phyloP scores from a whole-genome alignment of 2,329 filamentous ascomycete species.

The Orbilia brochopaga region DNA sequence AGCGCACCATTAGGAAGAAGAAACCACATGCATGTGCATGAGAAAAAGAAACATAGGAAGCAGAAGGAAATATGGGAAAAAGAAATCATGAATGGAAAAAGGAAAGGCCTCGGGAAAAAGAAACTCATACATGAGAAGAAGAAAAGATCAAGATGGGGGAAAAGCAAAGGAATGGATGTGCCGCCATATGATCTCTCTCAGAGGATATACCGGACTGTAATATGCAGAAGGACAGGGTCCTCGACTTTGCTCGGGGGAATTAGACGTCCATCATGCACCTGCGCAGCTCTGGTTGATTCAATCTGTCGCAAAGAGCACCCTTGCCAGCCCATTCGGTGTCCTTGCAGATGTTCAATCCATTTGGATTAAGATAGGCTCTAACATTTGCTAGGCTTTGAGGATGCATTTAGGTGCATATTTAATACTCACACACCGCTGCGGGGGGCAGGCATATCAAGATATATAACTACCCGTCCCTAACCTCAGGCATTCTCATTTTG shows the following conservation, averaged over 20 bases:
- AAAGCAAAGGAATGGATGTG: slow-evolving; percentile 17
- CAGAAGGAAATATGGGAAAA: slow-evolving; percentile 10
- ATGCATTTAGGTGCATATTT: slow-evolving; percentile 31
- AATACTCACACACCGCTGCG: slow-evolving; percentile 46
- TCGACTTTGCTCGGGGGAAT: slow-evolving; percentile 32
- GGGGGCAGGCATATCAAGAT: slow-evolving; percentile 36
- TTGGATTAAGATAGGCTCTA: slow-evolving; percentile 37
- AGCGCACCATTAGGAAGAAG: slow-evolving; percentile 20
- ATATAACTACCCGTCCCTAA: slow-evolving; percentile 50
- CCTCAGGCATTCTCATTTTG: slow-evolving; percentile 41
- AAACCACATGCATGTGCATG: slow-evolving; percentile 19
- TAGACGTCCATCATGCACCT: slow-evolving; percentile 36
- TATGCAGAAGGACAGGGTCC: slow-evolving; percentile 45
- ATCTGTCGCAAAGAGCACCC: slow-evolving; percentile 46
- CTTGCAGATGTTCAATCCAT: slow-evolving; percentile 44
- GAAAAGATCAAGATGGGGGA: slow-evolving; percentile 5
- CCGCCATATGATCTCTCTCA: slow-evolving; percentile 32
- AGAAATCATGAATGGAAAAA: slow-evolving; percentile 19
- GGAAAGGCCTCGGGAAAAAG: slow-evolving; percentile 8
- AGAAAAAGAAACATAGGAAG: slow-evolving; percentile 13
- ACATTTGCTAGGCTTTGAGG: slow-evolving; percentile 30
- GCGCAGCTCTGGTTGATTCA: slow-evolving; percentile 44
- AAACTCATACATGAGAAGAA: neutral
- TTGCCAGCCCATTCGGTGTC: slow-evolving; percentile 40
- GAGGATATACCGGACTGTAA: slow-evolving; percentile 37